Conservation (phyloP, 495 filamentous ascomycete genomes). For the Corynascus novoguineensis region DNA sequence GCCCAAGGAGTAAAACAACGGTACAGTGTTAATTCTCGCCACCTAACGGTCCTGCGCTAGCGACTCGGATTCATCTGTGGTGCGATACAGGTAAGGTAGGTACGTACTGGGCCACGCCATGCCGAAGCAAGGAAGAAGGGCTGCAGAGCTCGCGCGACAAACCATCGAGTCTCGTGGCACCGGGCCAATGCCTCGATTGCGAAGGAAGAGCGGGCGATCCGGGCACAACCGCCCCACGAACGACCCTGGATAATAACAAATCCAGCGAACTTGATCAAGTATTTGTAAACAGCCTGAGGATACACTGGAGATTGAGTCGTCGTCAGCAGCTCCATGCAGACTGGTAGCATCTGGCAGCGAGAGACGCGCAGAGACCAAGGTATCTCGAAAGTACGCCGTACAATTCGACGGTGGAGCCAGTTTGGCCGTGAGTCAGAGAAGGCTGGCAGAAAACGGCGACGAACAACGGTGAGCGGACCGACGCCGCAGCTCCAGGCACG, state of each 20-base stretch:
- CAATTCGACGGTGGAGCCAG: conserved; percentile 13
- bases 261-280: neutral
- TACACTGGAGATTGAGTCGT: neutral
- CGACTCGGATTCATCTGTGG: no score
- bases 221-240: neutral
- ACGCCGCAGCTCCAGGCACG: neutral
- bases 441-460: neutral
- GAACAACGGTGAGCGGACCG: neutral
- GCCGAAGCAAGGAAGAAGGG: conserved; percentile 11
- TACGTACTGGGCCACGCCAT: conserved; percentile 3
- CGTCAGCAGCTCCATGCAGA: no score
- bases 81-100: neutral
- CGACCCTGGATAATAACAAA: conserved; percentile 16
- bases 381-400: neutral
- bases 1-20: neutral
- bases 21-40: neutral
- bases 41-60: neutral
- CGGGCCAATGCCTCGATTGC: conserved; percentile 24
- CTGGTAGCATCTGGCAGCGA: neutral
- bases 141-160: conserved; percentile 20
- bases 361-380: neutral
- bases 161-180: conserved; percentile 23
- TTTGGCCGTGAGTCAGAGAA: conserved; percentile 21
- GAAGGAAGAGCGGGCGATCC: conserved; percentile 22
- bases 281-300: neutral